phyloP scores from a whole-genome alignment of 2,329 filamentous ascomycete genomes.

The Cryphonectria carpinicola region DNA sequence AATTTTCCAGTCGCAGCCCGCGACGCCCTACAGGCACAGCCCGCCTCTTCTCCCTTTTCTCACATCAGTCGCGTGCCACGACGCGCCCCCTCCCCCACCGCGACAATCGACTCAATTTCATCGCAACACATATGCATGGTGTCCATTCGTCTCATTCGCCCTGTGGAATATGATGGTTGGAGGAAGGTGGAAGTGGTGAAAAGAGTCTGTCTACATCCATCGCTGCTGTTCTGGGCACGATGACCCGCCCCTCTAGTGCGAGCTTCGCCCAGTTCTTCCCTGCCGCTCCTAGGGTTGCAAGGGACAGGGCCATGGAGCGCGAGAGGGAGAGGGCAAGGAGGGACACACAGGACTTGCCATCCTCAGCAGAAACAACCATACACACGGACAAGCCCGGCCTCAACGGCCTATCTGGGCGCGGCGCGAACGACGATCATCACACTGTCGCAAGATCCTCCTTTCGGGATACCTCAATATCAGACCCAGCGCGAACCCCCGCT shows the following conservation, averaged over 20 bases:
- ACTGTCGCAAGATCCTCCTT: slow-evolving; percentile 41
- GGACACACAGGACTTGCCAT: slow-evolving; percentile 44
- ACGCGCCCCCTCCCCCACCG: slow-evolving; percentile 22
- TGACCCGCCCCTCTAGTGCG: slow-evolving; percentile 77
- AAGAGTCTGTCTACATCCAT: slow-evolving; percentile 43
- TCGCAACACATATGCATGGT: slow-evolving; percentile 43
- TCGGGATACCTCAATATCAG: slow-evolving; percentile 41
- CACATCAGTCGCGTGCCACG: slow-evolving; percentile 27
- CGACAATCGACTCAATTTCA: slow-evolving; percentile 22
- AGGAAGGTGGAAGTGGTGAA: slow-evolving; percentile 56
- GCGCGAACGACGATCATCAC: slow-evolving; percentile 31
- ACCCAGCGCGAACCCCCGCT: slow-evolving; percentile 42
- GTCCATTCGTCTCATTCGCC: slow-evolving; percentile 35
- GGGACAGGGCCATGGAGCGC: slow-evolving; percentile 61
- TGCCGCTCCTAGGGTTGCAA: slow-evolving; percentile 70
- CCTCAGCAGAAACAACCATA: slow-evolving; percentile 22
- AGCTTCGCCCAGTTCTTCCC: slow-evolving; percentile 88
- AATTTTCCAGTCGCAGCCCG: slow-evolving; percentile 25
- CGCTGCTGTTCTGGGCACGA: slow-evolving; percentile 49
- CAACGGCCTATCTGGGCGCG: slow-evolving; percentile 35
- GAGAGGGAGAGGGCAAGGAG: slow-evolving; percentile 65
- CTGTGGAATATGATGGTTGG: slow-evolving; percentile 60
- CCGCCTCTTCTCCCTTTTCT: slow-evolving; percentile 22
- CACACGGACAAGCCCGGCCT: slow-evolving; percentile 28
- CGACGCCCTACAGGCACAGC: slow-evolving; percentile 10